phyloP scores from a whole-genome alignment of 305 asterid species.

The Fraxinus platypoda region DNA sequence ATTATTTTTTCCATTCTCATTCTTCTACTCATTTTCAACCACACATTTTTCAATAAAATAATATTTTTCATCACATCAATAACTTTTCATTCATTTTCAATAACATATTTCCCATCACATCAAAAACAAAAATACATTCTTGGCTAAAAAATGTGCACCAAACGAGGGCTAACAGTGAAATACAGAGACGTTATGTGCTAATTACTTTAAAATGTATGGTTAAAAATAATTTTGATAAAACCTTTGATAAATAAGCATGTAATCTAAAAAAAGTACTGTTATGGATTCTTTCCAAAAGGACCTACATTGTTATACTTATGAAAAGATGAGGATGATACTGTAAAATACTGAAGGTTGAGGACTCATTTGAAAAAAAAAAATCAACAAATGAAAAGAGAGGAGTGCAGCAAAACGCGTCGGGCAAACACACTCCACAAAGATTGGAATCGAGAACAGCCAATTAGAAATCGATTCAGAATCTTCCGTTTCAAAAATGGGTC shows the following conservation, averaged over 20 bases:
- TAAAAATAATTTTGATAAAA: background rate
- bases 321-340: background rate
- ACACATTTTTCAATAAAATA: too few species aligned
- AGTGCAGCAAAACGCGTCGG: conserved; percentile 19
- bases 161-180: too few species aligned
- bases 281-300: background rate
- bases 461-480: background rate
- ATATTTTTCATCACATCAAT: too few species aligned
- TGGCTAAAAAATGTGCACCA: too few species aligned
- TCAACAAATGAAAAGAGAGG: background rate
- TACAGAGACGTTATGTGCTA: background rate
- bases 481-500: background rate
- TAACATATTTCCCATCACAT: too few species aligned
- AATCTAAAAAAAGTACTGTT: background rate
- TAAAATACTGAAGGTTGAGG: background rate
- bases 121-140: too few species aligned
- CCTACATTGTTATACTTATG: background rate
- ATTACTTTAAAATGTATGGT: background rate
- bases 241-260: background rate
- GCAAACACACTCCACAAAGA: conserved; percentile 20
- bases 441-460: conserved; percentile 14
- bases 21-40: too few species aligned
- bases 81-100: too few species aligned
- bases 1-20: too few species aligned
- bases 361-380: background rate